Evolutionary conservation across 2,329 filamentous ascomycete genomes (phyloP), one percentile per base, ranked within the genome.

Genomic region (Xylariomycetidae sp.): DNA sequence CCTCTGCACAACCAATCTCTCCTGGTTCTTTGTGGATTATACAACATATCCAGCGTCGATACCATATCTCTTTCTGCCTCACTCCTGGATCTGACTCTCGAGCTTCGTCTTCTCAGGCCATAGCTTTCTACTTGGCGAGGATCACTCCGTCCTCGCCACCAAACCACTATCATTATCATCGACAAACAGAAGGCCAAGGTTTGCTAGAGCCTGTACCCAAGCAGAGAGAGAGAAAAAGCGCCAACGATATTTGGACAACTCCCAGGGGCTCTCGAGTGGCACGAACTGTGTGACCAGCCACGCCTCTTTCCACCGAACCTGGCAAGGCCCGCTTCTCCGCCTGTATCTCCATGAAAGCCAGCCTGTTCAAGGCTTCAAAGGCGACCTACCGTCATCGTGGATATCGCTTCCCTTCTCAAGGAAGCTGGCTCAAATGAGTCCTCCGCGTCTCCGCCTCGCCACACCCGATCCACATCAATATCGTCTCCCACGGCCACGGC

Each of bases 321-420:
- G 38, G 35, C 36, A 15, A 35, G 26, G 35, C 28, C 33, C 34
- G 40, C 44, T 37, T 32, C 28, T 34, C 31, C 37, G 32, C 33
- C 26, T 40, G 45, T 42, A 39, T 40, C 36, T 55, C 50, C 50
- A 62, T 61, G 59, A 59, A 43, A 45, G 48, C 27, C 38, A 39
- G 49, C 52, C 54, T 44, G 37, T 49, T 37, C 33, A 50, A 52
- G 61, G 56, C 60, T 51, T 41, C 41, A 37, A 54, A 57, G 49
- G 48, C 49, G 45, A 61, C 57, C 57, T 49, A 72, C 72, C 75
- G 77, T 70, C 79, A 89, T 73, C 77, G 82, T 95, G 88, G 88
- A 95, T 89, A 94, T 95, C 84, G 80, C 85, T 65, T 82, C 84
- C 49, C 77, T 95, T 49, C 77, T 95, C 64, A 86, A 89, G 74